phyloP scores from a whole-genome alignment of 371 early-diverging fungal species.

The Funneliformis caledonium region DNA sequence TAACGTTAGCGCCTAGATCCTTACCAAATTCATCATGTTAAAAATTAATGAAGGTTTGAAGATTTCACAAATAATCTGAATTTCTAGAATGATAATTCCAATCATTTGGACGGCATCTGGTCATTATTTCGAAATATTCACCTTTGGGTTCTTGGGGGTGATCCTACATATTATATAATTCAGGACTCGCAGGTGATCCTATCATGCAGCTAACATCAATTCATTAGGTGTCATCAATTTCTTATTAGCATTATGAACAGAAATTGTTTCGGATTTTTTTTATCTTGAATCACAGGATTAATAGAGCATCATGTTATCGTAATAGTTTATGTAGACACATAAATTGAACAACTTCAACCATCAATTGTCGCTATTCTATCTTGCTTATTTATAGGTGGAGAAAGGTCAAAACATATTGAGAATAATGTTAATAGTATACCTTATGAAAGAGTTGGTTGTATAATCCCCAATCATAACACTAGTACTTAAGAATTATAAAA shows the following conservation, averaged over 20 bases:
- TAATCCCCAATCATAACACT: background rate
- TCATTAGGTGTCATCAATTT: slow-evolving; percentile 6
- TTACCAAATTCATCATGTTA: background rate
- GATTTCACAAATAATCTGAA: background rate
- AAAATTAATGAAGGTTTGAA: background rate
- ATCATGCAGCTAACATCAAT: slow-evolving; percentile 22
- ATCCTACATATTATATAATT: slow-evolving; percentile 21
- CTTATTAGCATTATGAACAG: background rate
- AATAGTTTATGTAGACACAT: background rate
- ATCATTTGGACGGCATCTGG: slow-evolving; percentile 24
- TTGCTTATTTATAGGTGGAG: too few relatives aligned
- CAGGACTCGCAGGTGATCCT: slow-evolving; percentile 7
- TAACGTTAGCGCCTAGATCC: slow-evolving; percentile 9
- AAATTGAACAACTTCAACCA: background rate
- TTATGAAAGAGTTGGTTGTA: slow-evolving; percentile 1
- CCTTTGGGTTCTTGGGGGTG: slow-evolving; percentile 42
- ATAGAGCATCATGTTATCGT: background rate
- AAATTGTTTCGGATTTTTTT: background rate
- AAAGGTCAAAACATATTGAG: background rate
- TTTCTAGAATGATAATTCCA: background rate
- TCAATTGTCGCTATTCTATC: background rate
- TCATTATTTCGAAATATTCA: background rate
- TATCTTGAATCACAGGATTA: background rate
- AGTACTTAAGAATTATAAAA: background rate
- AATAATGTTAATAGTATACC: background rate